These are phyloP conservation scores for Thelonectria olida DNA, from an alignment of 2,329 filamentous ascomycete species.

Conservation along the genomic window DNA sequence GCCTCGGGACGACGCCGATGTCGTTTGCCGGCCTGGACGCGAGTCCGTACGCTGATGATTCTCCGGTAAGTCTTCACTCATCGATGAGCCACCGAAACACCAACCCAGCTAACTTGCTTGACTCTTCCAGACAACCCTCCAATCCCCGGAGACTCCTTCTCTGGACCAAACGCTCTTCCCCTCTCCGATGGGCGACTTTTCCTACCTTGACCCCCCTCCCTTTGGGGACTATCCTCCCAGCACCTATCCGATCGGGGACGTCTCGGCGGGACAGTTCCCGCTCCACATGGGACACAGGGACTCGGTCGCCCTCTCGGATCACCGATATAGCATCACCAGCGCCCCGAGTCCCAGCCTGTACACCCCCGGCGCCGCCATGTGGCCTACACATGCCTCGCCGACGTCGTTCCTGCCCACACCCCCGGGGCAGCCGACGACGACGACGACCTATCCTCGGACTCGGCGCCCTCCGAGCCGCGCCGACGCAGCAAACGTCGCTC, in stretches of 20 bases:
- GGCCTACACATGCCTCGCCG: conserved; percentile 36
- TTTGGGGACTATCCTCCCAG: conserved; percentile 35
- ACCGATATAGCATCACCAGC: conserved; percentile 32
- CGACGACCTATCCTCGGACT: no score
- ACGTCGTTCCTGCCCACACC: conserved; percentile 37
- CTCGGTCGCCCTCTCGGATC: conserved; percentile 29
- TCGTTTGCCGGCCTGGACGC: conserved; percentile 31
- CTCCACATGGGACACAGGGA: conserved; percentile 27
- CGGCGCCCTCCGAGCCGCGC: no score
- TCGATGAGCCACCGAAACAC: not conserved
- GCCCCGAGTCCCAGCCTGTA: conserved; percentile 21
- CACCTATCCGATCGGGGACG: conserved; percentile 26
- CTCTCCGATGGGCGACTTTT: conserved; percentile 33
- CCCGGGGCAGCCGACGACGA: conserved; percentile 25
- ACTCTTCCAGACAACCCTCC: conserved; percentile 29
- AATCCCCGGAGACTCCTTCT: conserved; percentile 35
- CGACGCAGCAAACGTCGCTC: conserved; percentile 12
- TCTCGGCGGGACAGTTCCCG: conserved; percentile 32
- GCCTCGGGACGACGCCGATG: conserved; percentile 31
- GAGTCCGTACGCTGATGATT: conserved; percentile 27
- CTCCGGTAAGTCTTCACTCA: conserved; percentile 31
- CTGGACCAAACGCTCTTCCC: conserved; percentile 39
- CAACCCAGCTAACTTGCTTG: not conserved
- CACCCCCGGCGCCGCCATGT: conserved; percentile 27
- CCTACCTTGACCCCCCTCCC: conserved; percentile 33